These are phyloP conservation scores for Xanthoparmelia taractica DNA, from an alignment of 495 filamentous ascomycete species.

Conservation along the genomic window DNA sequence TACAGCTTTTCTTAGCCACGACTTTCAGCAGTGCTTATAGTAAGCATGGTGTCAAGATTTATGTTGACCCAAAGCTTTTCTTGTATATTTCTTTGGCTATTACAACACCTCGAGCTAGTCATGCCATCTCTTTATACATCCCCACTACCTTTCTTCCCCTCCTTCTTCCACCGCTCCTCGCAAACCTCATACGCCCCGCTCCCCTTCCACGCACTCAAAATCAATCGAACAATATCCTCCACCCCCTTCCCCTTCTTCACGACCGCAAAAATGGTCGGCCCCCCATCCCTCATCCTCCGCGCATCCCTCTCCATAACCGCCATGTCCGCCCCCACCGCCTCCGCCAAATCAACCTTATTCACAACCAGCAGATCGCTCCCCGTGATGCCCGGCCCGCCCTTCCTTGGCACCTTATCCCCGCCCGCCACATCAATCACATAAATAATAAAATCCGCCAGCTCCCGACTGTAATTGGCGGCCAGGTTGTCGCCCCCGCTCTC, in stretches of 20 bases:
- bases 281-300: constrained; percentile 89
- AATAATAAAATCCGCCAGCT: constrained; percentile 93
- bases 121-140: background rate
- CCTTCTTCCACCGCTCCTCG: constrained; percentile 47
- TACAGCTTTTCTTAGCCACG: too few relatives aligned
- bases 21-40: too few relatives aligned
- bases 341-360: constrained; percentile 93
- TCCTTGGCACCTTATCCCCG: constrained; percentile 94
- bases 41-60: too few relatives aligned
- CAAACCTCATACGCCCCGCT: constrained; percentile 63
- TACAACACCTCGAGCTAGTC: background rate
- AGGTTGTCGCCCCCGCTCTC: constrained; percentile 95
- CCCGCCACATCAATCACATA: constrained; percentile 97
- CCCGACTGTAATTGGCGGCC: constrained; percentile 88
- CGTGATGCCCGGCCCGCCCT: constrained; percentile 95
- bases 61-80: too few relatives aligned
- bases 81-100: background rate
- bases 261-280: constrained; percentile 93
- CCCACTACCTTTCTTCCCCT: constrained; percentile 44
- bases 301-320: constrained; percentile 93
- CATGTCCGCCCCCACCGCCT: constrained; percentile 85
- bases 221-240: constrained; percentile 76
- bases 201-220: constrained; percentile 85
- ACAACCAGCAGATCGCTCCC: constrained; percentile 87
- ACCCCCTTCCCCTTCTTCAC: constrained; percentile 87